Percentiles rank a stretch among this genome's conserved stretches.
phyloP scores from a whole-genome alignment of 164 flowering plant species.

The Taxillus chinensis region DNA sequence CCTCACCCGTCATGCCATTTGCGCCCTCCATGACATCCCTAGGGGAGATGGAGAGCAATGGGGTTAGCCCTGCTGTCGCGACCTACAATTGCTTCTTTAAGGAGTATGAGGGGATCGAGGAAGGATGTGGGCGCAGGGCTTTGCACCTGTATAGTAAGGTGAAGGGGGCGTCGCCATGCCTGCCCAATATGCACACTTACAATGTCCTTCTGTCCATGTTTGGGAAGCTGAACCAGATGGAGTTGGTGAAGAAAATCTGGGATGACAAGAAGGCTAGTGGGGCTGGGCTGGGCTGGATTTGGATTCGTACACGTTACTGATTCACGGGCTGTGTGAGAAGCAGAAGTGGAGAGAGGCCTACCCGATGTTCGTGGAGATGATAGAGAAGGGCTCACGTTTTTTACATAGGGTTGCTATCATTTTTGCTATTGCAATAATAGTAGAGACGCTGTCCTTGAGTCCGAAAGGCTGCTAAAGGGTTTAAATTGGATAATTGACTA shows the following conservation, averaged over 20 bases:
- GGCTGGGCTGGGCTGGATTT: constrained; percentile 63
- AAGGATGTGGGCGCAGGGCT: constrained; percentile 60
- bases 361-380: constrained; percentile 75
- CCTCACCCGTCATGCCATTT: constrained; percentile 71
- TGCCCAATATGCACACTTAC: constrained; percentile 50
- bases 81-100: constrained; percentile 92
- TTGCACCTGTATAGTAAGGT: constrained; percentile 68
- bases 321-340: constrained; percentile 76
- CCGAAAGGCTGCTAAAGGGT: too few relatives aligned
- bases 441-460: too few relatives aligned
- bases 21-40: constrained; percentile 75
- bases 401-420: constrained; percentile 65
- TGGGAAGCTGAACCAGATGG: constrained; percentile 39
- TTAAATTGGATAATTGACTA: too few relatives aligned
- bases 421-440: too few relatives aligned
- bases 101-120: constrained; percentile 73
- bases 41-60: constrained; percentile 55
- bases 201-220: constrained; percentile 68
- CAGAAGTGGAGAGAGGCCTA: constrained; percentile 80
- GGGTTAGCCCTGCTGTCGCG: constrained; percentile 57
- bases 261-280: constrained; percentile 58
- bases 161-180: constrained; percentile 38
- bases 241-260: constrained; percentile 59
- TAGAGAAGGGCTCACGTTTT: constrained; percentile 91
- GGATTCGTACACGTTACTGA: constrained; percentile 77